phyloP scores from a whole-genome alignment of 2,329 filamentous ascomycete species.

The Fusarium mexicanum region DNA sequence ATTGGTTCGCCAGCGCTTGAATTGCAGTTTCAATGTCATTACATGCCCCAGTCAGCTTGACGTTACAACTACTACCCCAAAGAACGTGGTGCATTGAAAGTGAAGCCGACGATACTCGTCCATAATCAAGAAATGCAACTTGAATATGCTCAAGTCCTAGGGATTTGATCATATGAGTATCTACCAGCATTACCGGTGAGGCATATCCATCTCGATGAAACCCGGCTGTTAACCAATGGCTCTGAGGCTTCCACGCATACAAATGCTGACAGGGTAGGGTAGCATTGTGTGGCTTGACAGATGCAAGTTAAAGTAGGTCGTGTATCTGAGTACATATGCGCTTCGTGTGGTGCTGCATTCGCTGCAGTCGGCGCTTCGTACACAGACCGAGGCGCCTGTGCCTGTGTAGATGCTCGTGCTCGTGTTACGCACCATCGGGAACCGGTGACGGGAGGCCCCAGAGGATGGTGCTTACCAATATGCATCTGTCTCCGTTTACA shows the following conservation, averaged over 20 bases:
- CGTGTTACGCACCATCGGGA: conserved; percentile 21
- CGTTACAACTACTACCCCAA: conserved; percentile 1
- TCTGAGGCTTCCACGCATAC: conserved; percentile 10
- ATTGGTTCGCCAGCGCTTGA: neutral
- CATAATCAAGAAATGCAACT: neutral
- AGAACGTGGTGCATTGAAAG: neutral
- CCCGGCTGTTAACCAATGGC: conserved; percentile 16
- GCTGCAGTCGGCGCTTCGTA: conserved; percentile 10
- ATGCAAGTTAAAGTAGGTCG: conserved; percentile 25
- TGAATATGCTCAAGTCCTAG: conserved; percentile 2
- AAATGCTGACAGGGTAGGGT: conserved; percentile 24
- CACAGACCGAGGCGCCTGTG: conserved; percentile 11
- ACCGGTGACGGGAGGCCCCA: conserved; percentile 21
- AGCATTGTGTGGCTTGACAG: conserved; percentile 21
- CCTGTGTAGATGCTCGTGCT: neutral
- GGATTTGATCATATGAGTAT: conserved; percentile 16
- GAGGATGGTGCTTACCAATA: neutral
- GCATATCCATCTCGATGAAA: conserved; percentile 8
- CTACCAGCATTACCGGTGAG: conserved; percentile 21
- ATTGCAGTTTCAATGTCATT: neutral
- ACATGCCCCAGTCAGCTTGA: neutral
- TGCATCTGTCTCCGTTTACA: conserved; percentile 6
- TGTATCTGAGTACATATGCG: neutral
- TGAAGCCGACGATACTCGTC: conserved; percentile 20
- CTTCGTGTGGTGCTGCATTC: neutral